Conservation (phyloP, 2,329 filamentous ascomycete genomes). For the Aspergillus novoparasiticus region DNA sequence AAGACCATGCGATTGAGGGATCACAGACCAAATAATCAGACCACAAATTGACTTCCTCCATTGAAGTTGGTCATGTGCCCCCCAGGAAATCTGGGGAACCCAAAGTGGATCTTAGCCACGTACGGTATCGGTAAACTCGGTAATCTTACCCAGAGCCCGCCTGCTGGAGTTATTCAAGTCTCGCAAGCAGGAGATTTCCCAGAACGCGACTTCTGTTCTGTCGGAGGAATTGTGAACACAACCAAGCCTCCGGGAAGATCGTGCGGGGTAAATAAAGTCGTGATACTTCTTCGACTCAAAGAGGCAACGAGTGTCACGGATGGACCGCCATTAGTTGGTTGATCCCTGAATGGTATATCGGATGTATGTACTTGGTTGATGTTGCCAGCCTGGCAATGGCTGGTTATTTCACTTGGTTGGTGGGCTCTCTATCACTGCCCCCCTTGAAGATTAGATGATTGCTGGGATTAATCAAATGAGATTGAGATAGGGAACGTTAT, state of each 20-base stretch:
- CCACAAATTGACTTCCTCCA: not conserved
- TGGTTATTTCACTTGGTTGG: not conserved
- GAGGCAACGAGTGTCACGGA: not conserved
- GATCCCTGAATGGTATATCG: not conserved
- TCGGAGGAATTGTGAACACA: conserved; percentile 3
- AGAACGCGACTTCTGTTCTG: not conserved
- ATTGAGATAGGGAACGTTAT: not conserved
- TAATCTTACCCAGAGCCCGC: not conserved
- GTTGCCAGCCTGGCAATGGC: not conserved
- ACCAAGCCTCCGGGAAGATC: conserved; percentile 5
- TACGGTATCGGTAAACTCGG: not conserved
- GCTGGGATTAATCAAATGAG: not conserved
- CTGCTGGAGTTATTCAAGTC: too few species aligned
- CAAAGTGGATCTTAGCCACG: not conserved
- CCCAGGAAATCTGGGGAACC: not conserved
- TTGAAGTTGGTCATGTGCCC: not conserved
- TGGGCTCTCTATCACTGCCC: not conserved
- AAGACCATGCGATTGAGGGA: not conserved
- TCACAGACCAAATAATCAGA: conserved; percentile 2
- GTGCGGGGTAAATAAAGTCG: conserved; percentile 2
- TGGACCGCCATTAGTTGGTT: not conserved
- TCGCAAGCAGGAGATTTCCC: not conserved
- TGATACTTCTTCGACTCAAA: not conserved
- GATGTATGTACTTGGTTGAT: not conserved
- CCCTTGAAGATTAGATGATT: not conserved